Evolutionary conservation across 371 early-diverging fungal species (phyloP), one percentile per base, ranked within the genome.

Genomic region (Syncephalis fuscata): DNA sequence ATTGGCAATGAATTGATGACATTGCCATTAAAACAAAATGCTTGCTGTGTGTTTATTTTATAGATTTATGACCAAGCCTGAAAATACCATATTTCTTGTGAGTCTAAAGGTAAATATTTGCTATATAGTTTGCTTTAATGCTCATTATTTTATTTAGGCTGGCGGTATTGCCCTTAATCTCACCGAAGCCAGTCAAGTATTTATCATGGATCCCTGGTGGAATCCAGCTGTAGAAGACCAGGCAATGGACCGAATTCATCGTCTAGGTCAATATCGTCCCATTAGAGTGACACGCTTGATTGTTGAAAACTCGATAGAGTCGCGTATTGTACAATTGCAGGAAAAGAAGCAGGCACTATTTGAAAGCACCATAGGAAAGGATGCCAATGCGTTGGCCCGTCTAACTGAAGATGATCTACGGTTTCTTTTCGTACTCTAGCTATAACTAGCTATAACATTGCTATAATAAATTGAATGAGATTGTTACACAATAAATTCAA

Each of bases 151-250:
- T 53, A 23, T 36, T 4, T 71, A 74, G 58, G 96, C 95, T n/a
- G 98, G 95, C 24, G 95, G 96, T 44, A 87, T 95, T 5, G 98
- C 94, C 0, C 65, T 97, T 38, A 97, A 97, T 58, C 64, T 97
- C 43, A 92, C 92, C 1, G 92, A 91, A 53, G 98, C 98, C 0
- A 85, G 82, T 54, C 71, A 80, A 17, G 93, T 95, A 2, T 92
- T 92, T 58, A 69, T 88, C 39, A 76, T 75, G 45, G 85, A 90
- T 62, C 78, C 82, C 21, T 90, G 95, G 93, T 97, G 93, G 93
- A 94, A 97, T 59, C 91, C 91, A 3, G 63, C 63, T 0, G 63
- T 60, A 50, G 69, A 74, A 63, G 61, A 70, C 19, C 85, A 88
- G 64, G 84, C 82, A 2, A 85, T 83, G 81, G 92, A 91, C 52